Base-by-base conservation (phyloP, 2,329 filamentous ascomycete species). In the Diaporthe vaccinii region DNA sequence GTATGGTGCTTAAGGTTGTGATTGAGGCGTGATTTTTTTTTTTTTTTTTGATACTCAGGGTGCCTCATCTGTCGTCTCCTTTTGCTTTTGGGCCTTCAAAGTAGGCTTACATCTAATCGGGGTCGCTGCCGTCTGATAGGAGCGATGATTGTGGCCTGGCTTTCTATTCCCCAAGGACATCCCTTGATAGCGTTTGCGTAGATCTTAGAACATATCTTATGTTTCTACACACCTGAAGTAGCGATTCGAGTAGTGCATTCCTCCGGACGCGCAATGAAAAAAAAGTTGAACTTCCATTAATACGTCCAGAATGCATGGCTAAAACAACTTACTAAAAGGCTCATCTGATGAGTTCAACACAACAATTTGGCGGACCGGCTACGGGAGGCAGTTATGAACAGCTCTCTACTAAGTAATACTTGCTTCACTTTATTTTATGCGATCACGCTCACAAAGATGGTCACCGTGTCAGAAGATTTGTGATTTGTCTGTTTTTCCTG, bases 1-100 rank as follows among this genome's bases (percentile, higher is more conserved):
- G 91, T 25, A 83, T 95, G 72, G 92, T 95, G 22, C 84, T 95
- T 77, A 95, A 95, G 85, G 93, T 95, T 55, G 89, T 94, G 55
- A 90, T 91, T 76, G 89, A 91, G 80, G 85, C 86, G 69, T 90
- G 83, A 69, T 41, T 31, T 15, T 2, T 3, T 22, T 17, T 20
- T 15, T n/a, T n/a, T n/a, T n/a, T n/a, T n/a, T n/a, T 41, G 9
- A 14, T 15, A 22, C 51, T n/a, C 4, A 1, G 6, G 10, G 9
- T 31, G 28, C 5, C 20, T 6, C 22, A 39, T 55, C 17, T 34
- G 53, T 41, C 72, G 61, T 57, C 51, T 53, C 53, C 28, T 53
- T 31, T 55, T n/a, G 15, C 28, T 22, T 25, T 9, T 28, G 34
- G 41, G 36, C 20, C 22, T 12, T 39, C 10, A 5, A 39, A 17